Conservation (phyloP, 345 rosid species). For the Excoecaria agallocha region DNA sequence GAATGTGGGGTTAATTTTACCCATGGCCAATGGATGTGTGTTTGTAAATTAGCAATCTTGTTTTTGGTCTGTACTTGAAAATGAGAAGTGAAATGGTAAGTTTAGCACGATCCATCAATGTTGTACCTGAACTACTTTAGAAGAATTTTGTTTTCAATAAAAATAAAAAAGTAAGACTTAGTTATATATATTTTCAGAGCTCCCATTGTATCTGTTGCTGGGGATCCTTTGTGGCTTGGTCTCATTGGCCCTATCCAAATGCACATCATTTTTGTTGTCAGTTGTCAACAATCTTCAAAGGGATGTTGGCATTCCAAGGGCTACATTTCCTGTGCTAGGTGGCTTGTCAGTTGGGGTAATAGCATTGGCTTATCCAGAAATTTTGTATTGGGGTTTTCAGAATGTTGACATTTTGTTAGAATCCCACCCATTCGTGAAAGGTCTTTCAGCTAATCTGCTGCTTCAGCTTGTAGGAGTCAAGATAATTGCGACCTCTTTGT, state of each 20-base stretch:
- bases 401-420: constrained; percentile 86
- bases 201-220: constrained; percentile 80
- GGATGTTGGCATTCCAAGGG: constrained; percentile 61
- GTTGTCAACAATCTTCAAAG: constrained; percentile 55
- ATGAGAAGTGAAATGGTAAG: not conserved
- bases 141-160: no score
- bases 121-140: no score
- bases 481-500: constrained; percentile 75
- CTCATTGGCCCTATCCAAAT: constrained; percentile 65
- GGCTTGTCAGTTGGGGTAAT: constrained; percentile 63
- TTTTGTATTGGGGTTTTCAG: constrained; percentile 94
- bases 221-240: constrained; percentile 79
- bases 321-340: constrained; percentile 69
- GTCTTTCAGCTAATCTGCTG: constrained; percentile 71
- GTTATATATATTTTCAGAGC: constrained; percentile 48
- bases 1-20: not conserved
- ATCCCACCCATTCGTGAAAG: constrained; percentile 74
- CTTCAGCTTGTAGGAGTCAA: constrained; percentile 82
- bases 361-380: constrained; percentile 83
- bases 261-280: constrained; percentile 65
- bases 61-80: not conserved
- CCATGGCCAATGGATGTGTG: not conserved
- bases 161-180: no score
- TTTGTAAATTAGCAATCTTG: not conserved
- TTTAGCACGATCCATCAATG: no score